Base-by-base conservation (phyloP, 108 stramenopile species). In the Skeletonema tropicum region DNA sequence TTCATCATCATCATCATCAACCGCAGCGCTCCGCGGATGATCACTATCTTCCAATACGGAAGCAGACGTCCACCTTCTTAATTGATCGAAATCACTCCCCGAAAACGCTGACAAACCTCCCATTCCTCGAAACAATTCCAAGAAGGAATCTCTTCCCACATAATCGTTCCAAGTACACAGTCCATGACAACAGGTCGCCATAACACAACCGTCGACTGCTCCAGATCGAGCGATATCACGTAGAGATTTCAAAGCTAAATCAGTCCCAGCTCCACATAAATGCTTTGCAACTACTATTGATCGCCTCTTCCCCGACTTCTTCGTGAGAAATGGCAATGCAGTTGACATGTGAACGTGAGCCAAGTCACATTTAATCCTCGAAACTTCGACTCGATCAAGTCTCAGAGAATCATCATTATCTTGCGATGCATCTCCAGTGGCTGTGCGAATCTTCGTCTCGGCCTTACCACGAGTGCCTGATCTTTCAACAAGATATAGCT, bases 101-200 rank as follows among this genome's bases (percentile, higher is more conserved):
- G 89, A 87, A 80, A 95, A 95, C 42, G 39, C 58, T 4, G 71
- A 38, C 36, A 75, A n/a, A 32, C 75, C 85, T 76, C 85, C 48
- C 15, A 68, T 67, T 21, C 67, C 30, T 26, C 82, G 45, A 42
- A 84, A 84, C 33, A 84, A 71, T 31, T 13, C 19, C 41, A 77
- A 33, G 30, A 92, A 74, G 70, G 75, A 84, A 68, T 92, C 84
- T 58, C 94, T 83, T 9, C 94, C 94, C 19, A 91, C 90, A 58
- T 93, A 95, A 25, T 89, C 88, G 2, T 83, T 66, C 92, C 92
- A 95, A 45, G 66, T 67, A 66, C 94, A 95, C 9, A 92, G 71
- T 17, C 94, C 94, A 78, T 95, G 94, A 66, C 94, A 95, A 61
- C 94, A 95, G 5, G 94, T 95, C 1, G 94, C 94, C 60, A 95